These are phyloP conservation scores for Anisogramma anomala DNA, from an alignment of 2,329 filamentous ascomycete species.

Conservation along the genomic window DNA sequence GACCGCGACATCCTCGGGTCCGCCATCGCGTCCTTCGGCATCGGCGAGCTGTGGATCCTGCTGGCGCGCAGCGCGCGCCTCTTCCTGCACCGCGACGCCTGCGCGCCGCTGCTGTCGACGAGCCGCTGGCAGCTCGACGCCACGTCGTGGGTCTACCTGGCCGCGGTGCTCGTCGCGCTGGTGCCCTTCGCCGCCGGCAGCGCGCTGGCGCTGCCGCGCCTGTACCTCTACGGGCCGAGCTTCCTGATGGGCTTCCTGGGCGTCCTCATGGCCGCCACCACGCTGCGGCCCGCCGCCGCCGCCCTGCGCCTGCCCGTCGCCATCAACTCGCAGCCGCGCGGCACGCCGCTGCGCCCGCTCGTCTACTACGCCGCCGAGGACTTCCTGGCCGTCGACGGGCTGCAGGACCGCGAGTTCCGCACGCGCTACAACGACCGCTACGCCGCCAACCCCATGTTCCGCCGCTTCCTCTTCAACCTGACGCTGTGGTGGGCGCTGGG, in stretches of 20 bases:
- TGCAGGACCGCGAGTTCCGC: slow-evolving; percentile 13
- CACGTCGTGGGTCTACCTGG: slow-evolving; percentile 11
- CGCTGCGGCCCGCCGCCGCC: slow-evolving; percentile 5
- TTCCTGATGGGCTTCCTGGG: slow-evolving; percentile 12
- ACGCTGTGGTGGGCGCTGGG: slow-evolving; percentile 13
- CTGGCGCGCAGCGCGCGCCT: slow-evolving; percentile 8
- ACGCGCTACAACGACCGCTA: slow-evolving; percentile 11
- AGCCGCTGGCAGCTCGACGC: slow-evolving; percentile 12
- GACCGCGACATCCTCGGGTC: slow-evolving; percentile 47
- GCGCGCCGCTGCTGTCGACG: slow-evolving; percentile 11
- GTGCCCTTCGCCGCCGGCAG: slow-evolving; percentile 11
- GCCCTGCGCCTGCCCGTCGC: slow-evolving; percentile 7
- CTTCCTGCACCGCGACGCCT: slow-evolving; percentile 7
- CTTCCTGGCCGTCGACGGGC: slow-evolving; percentile 12
- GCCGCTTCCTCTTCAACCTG: slow-evolving; percentile 12
- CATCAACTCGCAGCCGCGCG: slow-evolving; percentile 9
- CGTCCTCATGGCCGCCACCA: slow-evolving; percentile 7
- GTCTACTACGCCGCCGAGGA: slow-evolving; percentile 14
- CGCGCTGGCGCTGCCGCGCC: slow-evolving; percentile 5
- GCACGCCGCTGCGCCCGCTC: slow-evolving; percentile 8
- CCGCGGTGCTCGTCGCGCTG: slow-evolving; percentile 8
- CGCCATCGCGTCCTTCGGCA: slow-evolving; percentile 41
- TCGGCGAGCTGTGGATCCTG: slow-evolving; percentile 21
- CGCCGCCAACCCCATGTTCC: slow-evolving; percentile 9
- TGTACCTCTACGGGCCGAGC: slow-evolving; percentile 12